Evolutionary conservation across 352 stramenopile genomes (phyloP).

Genomic region (Phytophthora tentaculata): DNA sequence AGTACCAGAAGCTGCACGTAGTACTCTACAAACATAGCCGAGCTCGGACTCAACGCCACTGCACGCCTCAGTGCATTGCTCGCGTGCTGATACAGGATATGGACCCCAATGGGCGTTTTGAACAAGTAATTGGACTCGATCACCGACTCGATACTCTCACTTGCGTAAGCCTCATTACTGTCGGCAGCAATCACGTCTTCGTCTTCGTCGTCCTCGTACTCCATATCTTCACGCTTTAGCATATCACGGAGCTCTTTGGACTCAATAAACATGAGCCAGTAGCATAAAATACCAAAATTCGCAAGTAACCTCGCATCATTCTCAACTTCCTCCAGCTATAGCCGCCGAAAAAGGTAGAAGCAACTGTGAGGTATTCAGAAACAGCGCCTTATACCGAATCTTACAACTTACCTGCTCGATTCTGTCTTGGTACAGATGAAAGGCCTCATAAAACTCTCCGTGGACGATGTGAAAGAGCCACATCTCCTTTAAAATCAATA

Average conservation of each 20-base stretch:
- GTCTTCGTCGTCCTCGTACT: slow-evolving; percentile 35
- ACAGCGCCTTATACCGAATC: no score
- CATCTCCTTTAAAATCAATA: slow-evolving; percentile 74
- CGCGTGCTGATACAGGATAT: slow-evolving; percentile 81
- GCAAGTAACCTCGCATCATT: slow-evolving; percentile 66
- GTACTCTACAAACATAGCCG: slow-evolving; percentile 69
- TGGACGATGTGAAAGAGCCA: slow-evolving; percentile 72
- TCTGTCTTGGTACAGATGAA: slow-evolving; percentile 78
- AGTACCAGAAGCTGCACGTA: slow-evolving; percentile 79
- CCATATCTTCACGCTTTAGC: slow-evolving; percentile 43
- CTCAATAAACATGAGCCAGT: slow-evolving; percentile 86
- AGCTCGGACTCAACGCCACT: slow-evolving; percentile 59
- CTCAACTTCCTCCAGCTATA: slow-evolving; percentile 47
- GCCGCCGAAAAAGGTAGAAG: slow-evolving; percentile 1
- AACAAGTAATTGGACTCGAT: slow-evolving; percentile 70
- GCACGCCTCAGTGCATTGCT: slow-evolving; percentile 60
- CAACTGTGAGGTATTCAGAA: slow-evolving; percentile 6
- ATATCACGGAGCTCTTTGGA: slow-evolving; percentile 66
- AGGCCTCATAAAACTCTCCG: slow-evolving; percentile 84
- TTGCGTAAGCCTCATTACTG: slow-evolving; percentile 11
- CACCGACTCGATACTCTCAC: slow-evolving; percentile 43
- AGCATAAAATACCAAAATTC: slow-evolving; percentile 82
- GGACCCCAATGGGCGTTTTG: slow-evolving; percentile 67
- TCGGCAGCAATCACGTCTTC: slow-evolving; percentile 20
- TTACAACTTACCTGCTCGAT: slow-evolving; percentile 63